A percentile compares a stretch with the other conserved stretches of the same genome.
These are phyloP conservation scores for Fusarium poae DNA, from an alignment of 2,329 filamentous ascomycete genomes.

Conservation along the genomic window DNA sequence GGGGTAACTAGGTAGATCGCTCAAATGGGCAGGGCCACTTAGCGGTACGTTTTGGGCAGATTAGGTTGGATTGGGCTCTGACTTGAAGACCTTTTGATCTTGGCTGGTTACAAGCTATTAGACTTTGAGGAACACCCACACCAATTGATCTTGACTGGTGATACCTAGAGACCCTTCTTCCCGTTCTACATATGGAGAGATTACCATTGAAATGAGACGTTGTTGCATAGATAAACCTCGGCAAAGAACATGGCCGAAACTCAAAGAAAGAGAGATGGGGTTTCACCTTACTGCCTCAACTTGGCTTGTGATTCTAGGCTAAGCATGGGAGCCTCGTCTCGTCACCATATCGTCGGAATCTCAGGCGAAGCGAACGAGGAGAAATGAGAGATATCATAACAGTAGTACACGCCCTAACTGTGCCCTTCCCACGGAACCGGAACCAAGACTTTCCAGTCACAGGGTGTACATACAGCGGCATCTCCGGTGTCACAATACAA, in stretches of 20 bases:
- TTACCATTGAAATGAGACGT: neutral
- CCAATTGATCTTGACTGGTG: conserved; percentile 28
- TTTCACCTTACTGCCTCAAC: conserved; percentile 9
- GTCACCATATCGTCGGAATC: conserved; percentile 40
- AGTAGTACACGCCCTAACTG: conserved; percentile 7
- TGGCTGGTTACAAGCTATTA: conserved; percentile 23
- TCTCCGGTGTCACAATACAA: conserved; percentile 21
- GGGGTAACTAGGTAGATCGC: conserved; percentile 17
- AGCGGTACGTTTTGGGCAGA: neutral
- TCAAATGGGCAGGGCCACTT: conserved; percentile 17
- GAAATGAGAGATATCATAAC: conserved; percentile 13
- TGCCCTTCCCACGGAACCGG: conserved; percentile 17
- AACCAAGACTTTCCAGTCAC: conserved; percentile 9
- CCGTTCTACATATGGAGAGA: conserved; percentile 10
- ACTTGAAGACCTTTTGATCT: conserved; percentile 27
- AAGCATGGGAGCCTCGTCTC: conserved; percentile 40
- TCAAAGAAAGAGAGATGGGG: conserved; percentile 13
- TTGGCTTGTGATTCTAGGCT: conserved; percentile 4
- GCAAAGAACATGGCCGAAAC: conserved; percentile 18
- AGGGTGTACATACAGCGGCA: conserved; percentile 13
- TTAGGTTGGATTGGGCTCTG: conserved; percentile 23
- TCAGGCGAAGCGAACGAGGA: conserved; percentile 29
- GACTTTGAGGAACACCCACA: too few relatives aligned
- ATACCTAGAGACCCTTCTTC: conserved; percentile 20
- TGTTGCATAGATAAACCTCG: conserved; percentile 14